A percentile compares a stretch with the other conserved stretches of the same genome.
These are phyloP conservation scores for Auxenochlorella pyrenoidosa DNA, from an alignment of 139 green algal species.

Conservation along the genomic window DNA sequence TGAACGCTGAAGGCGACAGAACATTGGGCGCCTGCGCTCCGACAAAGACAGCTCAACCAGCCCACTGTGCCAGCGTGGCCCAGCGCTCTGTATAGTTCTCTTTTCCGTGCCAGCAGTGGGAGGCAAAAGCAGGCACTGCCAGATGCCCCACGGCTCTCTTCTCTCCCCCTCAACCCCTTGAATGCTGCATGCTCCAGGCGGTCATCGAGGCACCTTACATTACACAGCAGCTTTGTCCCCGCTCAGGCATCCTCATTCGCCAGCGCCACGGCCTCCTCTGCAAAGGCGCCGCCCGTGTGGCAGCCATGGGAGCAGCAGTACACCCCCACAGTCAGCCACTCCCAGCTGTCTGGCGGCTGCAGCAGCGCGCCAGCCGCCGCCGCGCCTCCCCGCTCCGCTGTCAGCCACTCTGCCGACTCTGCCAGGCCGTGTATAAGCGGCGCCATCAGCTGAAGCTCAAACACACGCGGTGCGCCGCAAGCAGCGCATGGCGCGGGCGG, in stretches of 20 bases:
- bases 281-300: not conserved
- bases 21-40: no score
- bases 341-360: constrained; percentile 62
- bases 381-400: constrained; percentile 3
- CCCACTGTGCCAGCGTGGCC: no score
- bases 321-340: constrained; percentile 69
- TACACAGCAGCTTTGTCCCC: no score
- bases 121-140: no score
- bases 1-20: no score
- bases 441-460: constrained; percentile 79
- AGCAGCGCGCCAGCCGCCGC: constrained; percentile 14
- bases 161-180: no score
- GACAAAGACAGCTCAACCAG: no score
- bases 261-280: constrained; percentile 56
- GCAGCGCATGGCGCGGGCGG: constrained; percentile 35
- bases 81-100: no score
- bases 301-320: constrained; percentile 54
- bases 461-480: constrained; percentile 54
- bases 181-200: no score
- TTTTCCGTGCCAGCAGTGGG: no score
- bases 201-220: no score
- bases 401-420: constrained; percentile 61
- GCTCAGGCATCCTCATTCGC: constrained; percentile 53
- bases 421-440: constrained; percentile 63
- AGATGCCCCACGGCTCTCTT: no score